Conservation (phyloP, 106 monocot genomes). For the Allium cepa region DNA sequence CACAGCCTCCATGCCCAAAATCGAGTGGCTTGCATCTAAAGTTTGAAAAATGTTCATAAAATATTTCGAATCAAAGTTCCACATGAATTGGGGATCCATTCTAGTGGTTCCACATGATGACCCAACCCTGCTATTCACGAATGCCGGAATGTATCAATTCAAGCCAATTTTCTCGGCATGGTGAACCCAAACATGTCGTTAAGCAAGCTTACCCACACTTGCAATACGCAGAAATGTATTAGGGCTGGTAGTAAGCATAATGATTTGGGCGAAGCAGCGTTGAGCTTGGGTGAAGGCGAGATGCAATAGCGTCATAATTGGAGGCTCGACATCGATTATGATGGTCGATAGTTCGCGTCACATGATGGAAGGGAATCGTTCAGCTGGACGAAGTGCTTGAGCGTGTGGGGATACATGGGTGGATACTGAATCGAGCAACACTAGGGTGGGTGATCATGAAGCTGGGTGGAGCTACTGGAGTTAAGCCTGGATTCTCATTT, state of each 20-base stretch:
- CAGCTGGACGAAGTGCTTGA: too few relatives aligned
- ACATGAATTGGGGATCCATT: constrained; percentile 72
- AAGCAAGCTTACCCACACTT: constrained; percentile 59
- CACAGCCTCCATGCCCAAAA: not conserved
- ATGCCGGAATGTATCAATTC: constrained; percentile 99
- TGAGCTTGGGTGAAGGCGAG: too few relatives aligned
- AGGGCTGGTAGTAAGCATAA: constrained; percentile 99
- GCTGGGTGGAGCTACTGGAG: too few relatives aligned
- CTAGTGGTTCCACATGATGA: constrained; percentile 93
- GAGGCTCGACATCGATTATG: too few relatives aligned
- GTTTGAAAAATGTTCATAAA: constrained; percentile 58
- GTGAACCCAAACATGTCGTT: constrained; percentile 64
- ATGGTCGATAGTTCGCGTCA: too few relatives aligned
- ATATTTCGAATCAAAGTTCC: constrained; percentile 71
- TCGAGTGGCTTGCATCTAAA: constrained; percentile 60
- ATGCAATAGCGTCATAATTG: too few relatives aligned
- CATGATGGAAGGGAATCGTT: too few relatives aligned
- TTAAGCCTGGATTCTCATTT: too few relatives aligned
- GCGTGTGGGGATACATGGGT: too few relatives aligned
- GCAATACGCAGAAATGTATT: constrained; percentile 97
- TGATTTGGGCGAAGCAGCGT: constrained; percentile 94
- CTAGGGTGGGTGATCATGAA: too few relatives aligned
- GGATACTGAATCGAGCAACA: too few relatives aligned
- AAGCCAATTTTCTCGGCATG: constrained; percentile 89
- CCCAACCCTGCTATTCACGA: constrained; percentile 89